Conservation (phyloP, 75 land plant genomes). For the Cupressus sempervirens region DNA sequence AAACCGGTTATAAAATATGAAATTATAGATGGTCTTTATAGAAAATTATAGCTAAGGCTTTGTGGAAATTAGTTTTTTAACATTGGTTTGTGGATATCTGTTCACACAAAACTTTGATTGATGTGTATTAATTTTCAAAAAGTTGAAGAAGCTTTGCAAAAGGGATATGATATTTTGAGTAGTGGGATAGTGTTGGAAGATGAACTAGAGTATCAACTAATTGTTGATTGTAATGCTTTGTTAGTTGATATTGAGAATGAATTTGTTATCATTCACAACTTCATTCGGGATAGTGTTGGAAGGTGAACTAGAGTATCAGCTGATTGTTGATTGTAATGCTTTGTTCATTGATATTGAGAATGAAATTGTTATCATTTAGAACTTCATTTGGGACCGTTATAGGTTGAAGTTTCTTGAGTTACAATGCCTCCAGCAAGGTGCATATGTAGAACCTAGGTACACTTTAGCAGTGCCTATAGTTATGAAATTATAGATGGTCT, state of each 20-base stretch:
- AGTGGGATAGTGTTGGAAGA: constrained; percentile 71
- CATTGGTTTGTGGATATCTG: not conserved
- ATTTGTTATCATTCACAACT: constrained; percentile 85
- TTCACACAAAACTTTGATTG: too few relatives aligned
- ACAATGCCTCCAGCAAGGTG: too few relatives aligned
- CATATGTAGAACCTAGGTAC: too few relatives aligned
- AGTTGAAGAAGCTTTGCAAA: constrained; percentile 83
- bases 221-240: constrained; percentile 90
- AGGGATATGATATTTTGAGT: constrained; percentile 40
- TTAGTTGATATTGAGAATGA: constrained; percentile 98
- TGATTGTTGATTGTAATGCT: too few relatives aligned
- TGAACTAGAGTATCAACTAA: constrained; percentile 95
- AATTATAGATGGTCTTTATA: not conserved
- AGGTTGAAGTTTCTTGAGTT: too few relatives aligned
- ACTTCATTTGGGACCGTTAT: too few relatives aligned
- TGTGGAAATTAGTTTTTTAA: not conserved
- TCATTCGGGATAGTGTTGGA: too few relatives aligned
- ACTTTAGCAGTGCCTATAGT: too few relatives aligned
- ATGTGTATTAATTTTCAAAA: constrained; percentile 51
- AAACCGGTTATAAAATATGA: not conserved
- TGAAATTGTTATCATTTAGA: too few relatives aligned
- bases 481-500: not conserved
- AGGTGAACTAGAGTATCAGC: too few relatives aligned
- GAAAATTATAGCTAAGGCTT: not conserved
- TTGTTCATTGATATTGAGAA: too few relatives aligned